phyloP scores from a whole-genome alignment of 805 yeast species.

The Kluyveromyces starmeri region DNA sequence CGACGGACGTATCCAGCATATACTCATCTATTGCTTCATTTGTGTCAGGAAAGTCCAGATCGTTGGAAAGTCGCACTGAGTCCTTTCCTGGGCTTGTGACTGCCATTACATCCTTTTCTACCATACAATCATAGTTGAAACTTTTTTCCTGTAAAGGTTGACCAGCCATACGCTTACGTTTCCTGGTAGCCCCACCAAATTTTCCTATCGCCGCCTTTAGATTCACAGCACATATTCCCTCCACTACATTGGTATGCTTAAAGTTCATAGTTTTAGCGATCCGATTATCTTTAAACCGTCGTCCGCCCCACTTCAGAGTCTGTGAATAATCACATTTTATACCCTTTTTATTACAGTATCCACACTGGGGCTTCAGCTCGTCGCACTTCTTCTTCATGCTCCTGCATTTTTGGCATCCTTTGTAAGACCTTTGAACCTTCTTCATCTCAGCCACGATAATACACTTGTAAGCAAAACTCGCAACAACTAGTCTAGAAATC shows the following conservation, averaged over 20 bases:
- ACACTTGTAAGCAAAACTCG: too few relatives aligned
- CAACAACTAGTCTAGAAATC: too few relatives aligned
- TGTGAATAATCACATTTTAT: constrained; percentile 1
- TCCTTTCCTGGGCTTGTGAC: too few relatives aligned
- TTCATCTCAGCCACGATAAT: too few relatives aligned
- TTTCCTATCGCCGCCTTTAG: not conserved
- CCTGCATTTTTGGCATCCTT: constrained; percentile 57
- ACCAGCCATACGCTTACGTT: not conserved
- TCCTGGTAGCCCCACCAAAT: not conserved
- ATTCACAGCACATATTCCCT: constrained; percentile 3
- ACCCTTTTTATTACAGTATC: constrained; percentile 61
- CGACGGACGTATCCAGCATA: too few relatives aligned
- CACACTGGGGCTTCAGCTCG: constrained; percentile 55
- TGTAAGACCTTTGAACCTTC: constrained; percentile 34
- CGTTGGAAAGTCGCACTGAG: too few relatives aligned
- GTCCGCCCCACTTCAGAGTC: constrained; percentile 30
- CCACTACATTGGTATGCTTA: not conserved
- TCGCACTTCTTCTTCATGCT: constrained; percentile 59
- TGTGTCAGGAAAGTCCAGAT: too few relatives aligned
- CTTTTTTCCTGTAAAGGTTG: too few relatives aligned
- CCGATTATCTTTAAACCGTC: constrained; percentile 43
- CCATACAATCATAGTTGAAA: too few relatives aligned
- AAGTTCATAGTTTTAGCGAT: not conserved
- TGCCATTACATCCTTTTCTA: too few relatives aligned
- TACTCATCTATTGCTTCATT: too few relatives aligned